A percentile compares a stretch with the other conserved stretches of the same genome.
Evolutionary conservation across 441 rosid species (phyloP).

Genomic region (Adansonia gregorii): DNA sequence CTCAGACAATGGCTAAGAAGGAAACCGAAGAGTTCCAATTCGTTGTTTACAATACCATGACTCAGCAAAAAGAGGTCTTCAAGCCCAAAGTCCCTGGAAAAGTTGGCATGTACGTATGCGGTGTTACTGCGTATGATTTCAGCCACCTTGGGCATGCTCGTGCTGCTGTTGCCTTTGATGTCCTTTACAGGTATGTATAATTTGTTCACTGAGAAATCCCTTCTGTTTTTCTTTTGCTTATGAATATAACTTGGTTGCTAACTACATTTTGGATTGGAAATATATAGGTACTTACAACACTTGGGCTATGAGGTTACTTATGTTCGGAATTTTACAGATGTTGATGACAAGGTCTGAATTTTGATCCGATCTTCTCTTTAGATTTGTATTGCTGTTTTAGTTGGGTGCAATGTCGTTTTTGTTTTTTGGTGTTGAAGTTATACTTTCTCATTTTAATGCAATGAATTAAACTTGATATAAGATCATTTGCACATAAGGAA

Average conservation of each 20-base stretch:
- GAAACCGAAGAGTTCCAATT: conserved; percentile 49
- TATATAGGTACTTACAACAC: conserved; percentile 64
- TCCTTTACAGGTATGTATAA: conserved; percentile 67
- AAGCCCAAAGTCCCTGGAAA: conserved; percentile 61
- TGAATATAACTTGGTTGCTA: neutral
- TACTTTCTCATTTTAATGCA: neutral
- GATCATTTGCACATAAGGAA: neutral
- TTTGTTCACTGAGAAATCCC: neutral
- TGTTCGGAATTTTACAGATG: conserved; percentile 69
- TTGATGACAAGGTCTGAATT: conserved; percentile 71
- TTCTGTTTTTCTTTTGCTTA: neutral
- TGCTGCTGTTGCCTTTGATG: conserved; percentile 80
- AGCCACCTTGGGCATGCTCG: conserved; percentile 98
- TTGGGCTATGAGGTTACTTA: conserved; percentile 64
- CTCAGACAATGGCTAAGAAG: conserved; percentile 38
- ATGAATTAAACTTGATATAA: neutral
- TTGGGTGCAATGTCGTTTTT: neutral
- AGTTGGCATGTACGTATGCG: conserved; percentile 87
- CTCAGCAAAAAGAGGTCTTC: conserved; percentile 61
- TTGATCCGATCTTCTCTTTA: neutral
- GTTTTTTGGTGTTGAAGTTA: no score
- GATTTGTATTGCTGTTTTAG: neutral
- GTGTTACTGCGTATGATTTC: conserved; percentile 88
- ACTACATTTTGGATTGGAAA: conserved; percentile 20
- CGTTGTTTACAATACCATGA: conserved; percentile 71